phyloP scores from a whole-genome alignment of 495 filamentous ascomycete genomes.

The Echria macrotheca region DNA sequence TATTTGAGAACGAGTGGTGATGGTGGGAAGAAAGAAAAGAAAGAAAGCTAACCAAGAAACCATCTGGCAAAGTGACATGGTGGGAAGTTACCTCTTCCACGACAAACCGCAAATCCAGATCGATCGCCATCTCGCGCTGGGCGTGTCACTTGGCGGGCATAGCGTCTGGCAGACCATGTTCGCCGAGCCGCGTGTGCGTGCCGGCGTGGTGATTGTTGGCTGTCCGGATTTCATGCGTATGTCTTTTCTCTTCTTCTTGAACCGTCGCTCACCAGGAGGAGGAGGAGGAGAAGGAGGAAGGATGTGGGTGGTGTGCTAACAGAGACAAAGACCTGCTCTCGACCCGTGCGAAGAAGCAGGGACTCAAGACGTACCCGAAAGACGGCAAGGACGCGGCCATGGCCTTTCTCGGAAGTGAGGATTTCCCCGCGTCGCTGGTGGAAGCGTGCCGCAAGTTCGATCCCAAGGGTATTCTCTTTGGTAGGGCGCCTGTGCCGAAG shows the following conservation, averaged over 20 bases:
- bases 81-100: slow-evolving; percentile 71
- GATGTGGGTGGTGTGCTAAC: background rate
- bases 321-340: slow-evolving; percentile 52
- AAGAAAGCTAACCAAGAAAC: background rate
- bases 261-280: too few relatives aligned
- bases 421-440: slow-evolving; percentile 66
- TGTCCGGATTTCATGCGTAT: slow-evolving; percentile 77
- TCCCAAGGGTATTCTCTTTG: slow-evolving; percentile 63
- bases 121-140: slow-evolving; percentile 66
- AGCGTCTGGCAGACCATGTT: slow-evolving; percentile 78
- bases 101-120: slow-evolving; percentile 43
- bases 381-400: too few relatives aligned
- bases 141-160: slow-evolving; percentile 84
- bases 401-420: slow-evolving; percentile 65
- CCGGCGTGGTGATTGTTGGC: slow-evolving; percentile 75
- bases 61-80: slow-evolving; percentile 54
- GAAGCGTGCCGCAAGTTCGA: slow-evolving; percentile 57
- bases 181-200: slow-evolving; percentile 68
- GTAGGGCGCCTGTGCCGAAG: slow-evolving; percentile 36
- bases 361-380: too few relatives aligned
- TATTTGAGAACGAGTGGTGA: too few relatives aligned
- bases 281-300: too few relatives aligned
- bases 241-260: slow-evolving; percentile 15
- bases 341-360: too few relatives aligned
- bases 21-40: background rate